Evolutionary conservation across 2,329 filamentous ascomycete genomes (phyloP), one percentile per base, ranked within the genome.

Genomic region (Calonectria honghensis): DNA sequence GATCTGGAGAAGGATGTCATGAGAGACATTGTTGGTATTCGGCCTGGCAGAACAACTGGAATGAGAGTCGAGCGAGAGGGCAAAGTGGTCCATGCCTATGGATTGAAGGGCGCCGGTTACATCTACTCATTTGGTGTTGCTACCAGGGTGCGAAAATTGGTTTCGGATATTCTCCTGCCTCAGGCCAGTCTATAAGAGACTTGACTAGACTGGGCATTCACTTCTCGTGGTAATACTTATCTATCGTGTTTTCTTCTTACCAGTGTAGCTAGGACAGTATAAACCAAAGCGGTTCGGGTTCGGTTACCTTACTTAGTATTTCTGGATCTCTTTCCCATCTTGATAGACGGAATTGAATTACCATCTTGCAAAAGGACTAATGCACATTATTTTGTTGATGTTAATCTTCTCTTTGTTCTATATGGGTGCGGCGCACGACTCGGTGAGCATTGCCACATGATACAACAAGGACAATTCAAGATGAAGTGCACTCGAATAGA

Each of bases 1-100:
- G 66, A 73, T 29, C 27, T 69, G 0, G 24, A 57, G 10, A 39
- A 32, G 3, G 54, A 69, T 37, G 45, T 73, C 20, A 50, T 51
- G 18, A 69, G 57, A 3, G 65, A 73, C 20, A 54, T 73, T 37
- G 71, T 69, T 14, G 65, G 57, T 10, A 69, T 73, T 29, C 71
- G 54, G 3, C 71, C 65, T 1, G 66, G 65, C 14, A 63, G 65
- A 51, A 69, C 35, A 7, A 48, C 24, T 4, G 65, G 71, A 29
- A 59, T 72, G 24, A 45, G 51, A 3, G 41, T 68, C 6, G 70
- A 67, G 31, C 16, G 70, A 13, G 39, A 41, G 11, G 70, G 70
- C 9, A 51, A 72, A 1, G 24, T 61, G 6, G 31, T 68, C 10
- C 70, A 72, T 45, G 63, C 70, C 4, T 72, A 72, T 18, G 70